These are phyloP conservation scores for Allium cepa DNA, from an alignment of 106 monocot species.

Conservation along the genomic window DNA sequence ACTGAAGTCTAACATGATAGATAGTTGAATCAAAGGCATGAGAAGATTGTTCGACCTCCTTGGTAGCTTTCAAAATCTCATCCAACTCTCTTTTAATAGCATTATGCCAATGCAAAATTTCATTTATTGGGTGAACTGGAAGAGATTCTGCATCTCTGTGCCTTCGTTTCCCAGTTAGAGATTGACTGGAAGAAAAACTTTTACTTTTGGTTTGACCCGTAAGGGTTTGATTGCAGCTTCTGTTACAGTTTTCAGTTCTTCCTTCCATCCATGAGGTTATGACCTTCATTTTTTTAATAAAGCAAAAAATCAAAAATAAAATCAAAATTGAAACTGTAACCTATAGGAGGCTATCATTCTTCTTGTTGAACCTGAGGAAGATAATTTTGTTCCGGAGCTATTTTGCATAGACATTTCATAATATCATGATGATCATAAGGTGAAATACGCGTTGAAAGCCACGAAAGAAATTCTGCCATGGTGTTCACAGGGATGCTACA, in stretches of 20 bases:
- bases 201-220: constrained; percentile 16
- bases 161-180: constrained; percentile 59
- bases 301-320: constrained; percentile 1
- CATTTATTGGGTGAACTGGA: constrained; percentile 63
- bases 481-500: constrained; percentile 91
- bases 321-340: background rate
- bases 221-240: background rate
- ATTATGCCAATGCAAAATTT: constrained; percentile 88
- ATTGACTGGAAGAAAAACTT: constrained; percentile 17
- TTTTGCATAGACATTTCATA: constrained; percentile 58
- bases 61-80: constrained; percentile 70
- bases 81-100: constrained; percentile 74
- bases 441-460: constrained; percentile 74
- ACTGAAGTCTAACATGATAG: constrained; percentile 69
- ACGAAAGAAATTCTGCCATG: constrained; percentile 79
- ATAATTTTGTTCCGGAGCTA: constrained; percentile 73
- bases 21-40: constrained; percentile 51
- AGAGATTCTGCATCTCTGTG: constrained; percentile 18
- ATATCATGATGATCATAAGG: constrained; percentile 67
- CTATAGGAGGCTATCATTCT: background rate
- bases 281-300: constrained; percentile 32
- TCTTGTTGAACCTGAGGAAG: constrained; percentile 61
- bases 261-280: constrained; percentile 87
- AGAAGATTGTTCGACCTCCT: constrained; percentile 62
- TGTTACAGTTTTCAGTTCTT: constrained; percentile 5